Evolutionary conservation across 148 eudicot genomes (phyloP), one percentile per base, ranked within the genome.

Genomic region (Rhododendron molle): DNA sequence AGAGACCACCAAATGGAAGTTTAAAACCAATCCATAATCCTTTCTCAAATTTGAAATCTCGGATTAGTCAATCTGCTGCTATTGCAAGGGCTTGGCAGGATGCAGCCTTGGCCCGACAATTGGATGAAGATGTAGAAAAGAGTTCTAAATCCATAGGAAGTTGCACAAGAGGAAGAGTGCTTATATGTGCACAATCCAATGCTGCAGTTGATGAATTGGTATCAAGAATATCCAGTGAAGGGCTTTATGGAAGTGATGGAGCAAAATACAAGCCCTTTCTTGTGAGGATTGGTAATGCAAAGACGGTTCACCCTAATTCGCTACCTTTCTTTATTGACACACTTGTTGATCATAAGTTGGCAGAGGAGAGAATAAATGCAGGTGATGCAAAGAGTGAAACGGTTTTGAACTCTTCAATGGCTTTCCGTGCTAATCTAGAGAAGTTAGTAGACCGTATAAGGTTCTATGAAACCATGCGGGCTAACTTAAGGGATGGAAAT

Each of bases 11-110:
- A 69, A 87, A 80, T 84, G 72, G 85, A 60, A 84, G 81, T 80
- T 43, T 76, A 84, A 90, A 88, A 83, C 85, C 60, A 74, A 88
- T 65, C 36, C 84, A 90, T 50, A 87, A 74, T 83, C 85, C 92
- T 73, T 89, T 83, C 78, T 85, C 91, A 38, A 89, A 76, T 88
- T 84, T 81, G 78, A 91, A 88, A 81, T 84, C 85, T 62, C 89
- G 83, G 54, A 87, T 95, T 13, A 94, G 93, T 89, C 90, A 93
- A 85, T 92, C 98, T 89, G 92, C 93, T 91, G 98, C 98, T 79
- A 85, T 94, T 89, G 96, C 98, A n/a, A 93, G 98, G 89, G 96
- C 99, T 83, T 97, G 99, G 99, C 99, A 95, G 86, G 99, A 97
- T 91, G 98, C 98, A 86, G 99, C 98, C 78, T 91, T 95, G 89